Evolutionary conservation across 2,329 filamentous ascomycete species (phyloP).

Genomic region (Colletotrichum sp.): DNA sequence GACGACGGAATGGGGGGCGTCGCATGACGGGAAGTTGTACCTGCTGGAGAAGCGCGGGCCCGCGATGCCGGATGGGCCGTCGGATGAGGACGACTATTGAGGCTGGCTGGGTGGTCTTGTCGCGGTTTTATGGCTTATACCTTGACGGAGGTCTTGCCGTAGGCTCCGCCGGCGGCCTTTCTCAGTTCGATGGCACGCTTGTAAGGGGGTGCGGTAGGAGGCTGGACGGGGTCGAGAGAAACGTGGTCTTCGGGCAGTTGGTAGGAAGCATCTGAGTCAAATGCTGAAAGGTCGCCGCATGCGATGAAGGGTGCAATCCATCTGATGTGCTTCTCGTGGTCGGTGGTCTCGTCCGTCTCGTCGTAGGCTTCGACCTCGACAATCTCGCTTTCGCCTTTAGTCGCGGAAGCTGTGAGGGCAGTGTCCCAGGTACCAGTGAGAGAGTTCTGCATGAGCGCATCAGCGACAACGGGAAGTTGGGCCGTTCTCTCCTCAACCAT

Average conservation of each 20-base stretch:
- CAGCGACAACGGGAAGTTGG: slow-evolving; percentile 45
- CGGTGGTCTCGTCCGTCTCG: slow-evolving; percentile 28
- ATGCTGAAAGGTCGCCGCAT: slow-evolving; percentile 94
- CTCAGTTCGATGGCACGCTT: slow-evolving; percentile 87
- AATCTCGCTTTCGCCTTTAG: not conserved
- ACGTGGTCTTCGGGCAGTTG: slow-evolving; percentile 85
- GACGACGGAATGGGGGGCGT: slow-evolving; percentile 48
- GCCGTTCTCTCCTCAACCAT: slow-evolving; percentile 51
- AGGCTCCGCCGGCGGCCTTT: slow-evolving; percentile 76
- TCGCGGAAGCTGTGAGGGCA: not conserved
- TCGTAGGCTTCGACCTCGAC: slow-evolving; percentile 31
- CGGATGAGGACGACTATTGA: not conserved
- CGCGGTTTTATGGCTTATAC: slow-evolving; percentile 22
- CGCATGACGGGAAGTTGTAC: slow-evolving; percentile 41
- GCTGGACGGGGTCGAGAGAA: slow-evolving; percentile 90
- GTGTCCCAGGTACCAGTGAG: slow-evolving; percentile 47
- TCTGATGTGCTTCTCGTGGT: slow-evolving; percentile 48
- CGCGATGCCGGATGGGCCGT: not conserved
- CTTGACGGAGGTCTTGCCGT: slow-evolving; percentile 68
- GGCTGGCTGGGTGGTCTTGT: not conserved
- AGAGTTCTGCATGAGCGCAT: slow-evolving; percentile 51
- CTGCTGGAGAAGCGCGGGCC: slow-evolving; percentile 47
- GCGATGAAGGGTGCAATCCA: slow-evolving; percentile 97
- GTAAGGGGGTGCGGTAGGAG: slow-evolving; percentile 94
- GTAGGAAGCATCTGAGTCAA: slow-evolving; percentile 96